Evolutionary conservation across 768 basidiomycete species (phyloP), one percentile per base, ranked within the genome.

Genomic region (Russula compacta): DNA sequence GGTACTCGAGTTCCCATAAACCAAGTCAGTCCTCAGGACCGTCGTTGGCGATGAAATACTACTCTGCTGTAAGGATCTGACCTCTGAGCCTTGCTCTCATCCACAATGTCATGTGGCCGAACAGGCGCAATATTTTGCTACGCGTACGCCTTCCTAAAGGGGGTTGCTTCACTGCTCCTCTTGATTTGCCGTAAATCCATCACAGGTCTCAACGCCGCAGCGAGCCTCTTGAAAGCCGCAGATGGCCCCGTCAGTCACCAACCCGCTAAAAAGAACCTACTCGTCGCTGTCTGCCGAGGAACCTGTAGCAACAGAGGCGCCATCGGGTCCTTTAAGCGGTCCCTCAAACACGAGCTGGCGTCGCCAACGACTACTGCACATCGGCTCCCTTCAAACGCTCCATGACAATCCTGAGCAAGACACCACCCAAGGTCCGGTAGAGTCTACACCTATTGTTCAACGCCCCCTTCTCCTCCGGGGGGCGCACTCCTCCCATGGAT

Each of bases 261-360:
- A 2, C 14, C 9, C 56, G 15, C 21, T 33, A 14, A 35, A 58
- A 52, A 63, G 61, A 12, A 17, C 33, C 39, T 21, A 21, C 1
- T 58, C 61, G 2, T 21, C 21, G 1, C 42, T 38, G 3, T 64
- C 55, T 10, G 5, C 19, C 4, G 38, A 46, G 1, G 4, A 56
- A 17, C 58, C 63, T 0, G n/a, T 11, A 11, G 15, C 21, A 39
- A 56, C 53, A 15, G 64, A 66, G 33, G 51, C 47, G 14, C 73
- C 73, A 1, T 65, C 70, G 4, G 77, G 74, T 29, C 76, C 77
- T 6, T 68, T 79, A 43, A 72, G 74, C 58, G 78, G 77, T 0
- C 83, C 86, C 0, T 80, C 83, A 3, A 73, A 79, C 17, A 84
- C 82, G 3, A 75, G 78, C 29, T 83, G 81, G 82, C 78, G 85